phyloP scores from a whole-genome alignment of 2,329 filamentous ascomycete species.

The Chaetomium strumarium region DNA sequence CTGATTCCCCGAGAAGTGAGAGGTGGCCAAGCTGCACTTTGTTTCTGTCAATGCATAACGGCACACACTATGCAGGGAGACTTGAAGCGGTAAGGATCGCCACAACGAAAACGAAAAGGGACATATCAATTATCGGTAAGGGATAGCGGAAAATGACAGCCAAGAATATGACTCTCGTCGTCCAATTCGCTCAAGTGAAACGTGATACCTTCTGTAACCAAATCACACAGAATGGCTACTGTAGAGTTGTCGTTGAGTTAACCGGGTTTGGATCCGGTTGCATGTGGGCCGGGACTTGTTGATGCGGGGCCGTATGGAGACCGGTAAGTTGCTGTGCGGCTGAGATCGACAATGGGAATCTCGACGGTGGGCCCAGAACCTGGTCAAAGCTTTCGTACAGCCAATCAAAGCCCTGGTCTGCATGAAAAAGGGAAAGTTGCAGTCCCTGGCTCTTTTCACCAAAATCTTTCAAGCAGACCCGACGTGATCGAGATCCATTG shows the following conservation, averaged over 20 bases:
- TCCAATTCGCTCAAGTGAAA: not conserved
- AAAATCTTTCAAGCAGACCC: not conserved
- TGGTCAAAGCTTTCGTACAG: constrained; percentile 1
- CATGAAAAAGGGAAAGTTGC: constrained; percentile 9
- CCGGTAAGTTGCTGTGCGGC: constrained; percentile 6
- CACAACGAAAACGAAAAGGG: not conserved
- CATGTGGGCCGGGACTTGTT: not conserved
- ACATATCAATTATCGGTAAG: not conserved
- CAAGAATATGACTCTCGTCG: not conserved
- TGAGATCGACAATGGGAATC: not conserved
- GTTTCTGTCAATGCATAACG: not conserved
- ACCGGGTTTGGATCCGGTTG: not conserved
- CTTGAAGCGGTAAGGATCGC: not conserved
- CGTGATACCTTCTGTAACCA: not conserved
- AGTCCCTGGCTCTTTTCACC: not conserved
- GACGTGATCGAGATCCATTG: too few species aligned
- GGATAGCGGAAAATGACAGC: not conserved
- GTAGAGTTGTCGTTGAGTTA: not conserved
- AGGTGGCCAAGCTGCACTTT: too few species aligned
- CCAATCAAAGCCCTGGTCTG: constrained; percentile 1
- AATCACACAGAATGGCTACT: not conserved
- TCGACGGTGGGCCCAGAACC: not conserved
- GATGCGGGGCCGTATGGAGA: not conserved
- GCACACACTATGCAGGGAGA: not conserved
- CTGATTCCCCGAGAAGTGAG: not conserved